A percentile compares a stretch with the other conserved stretches of the same genome.
phyloP scores from a whole-genome alignment of 2,329 filamentous ascomycete species.

The Cladophialophora yegresii region DNA sequence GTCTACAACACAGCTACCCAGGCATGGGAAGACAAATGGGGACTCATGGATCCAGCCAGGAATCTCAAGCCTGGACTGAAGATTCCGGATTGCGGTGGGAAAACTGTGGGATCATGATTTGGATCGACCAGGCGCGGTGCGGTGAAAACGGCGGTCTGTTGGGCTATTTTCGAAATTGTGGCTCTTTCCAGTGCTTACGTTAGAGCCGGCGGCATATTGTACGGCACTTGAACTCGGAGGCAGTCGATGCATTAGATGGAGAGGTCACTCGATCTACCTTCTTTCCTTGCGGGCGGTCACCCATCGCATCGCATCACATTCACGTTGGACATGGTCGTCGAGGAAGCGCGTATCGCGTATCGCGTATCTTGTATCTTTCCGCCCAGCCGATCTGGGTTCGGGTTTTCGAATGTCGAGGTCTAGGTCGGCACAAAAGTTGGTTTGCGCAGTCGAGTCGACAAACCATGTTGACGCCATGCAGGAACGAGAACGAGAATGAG shows the following conservation, averaged over 20 bases:
- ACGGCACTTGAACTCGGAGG: neutral
- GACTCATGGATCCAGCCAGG: slow-evolving; percentile 80
- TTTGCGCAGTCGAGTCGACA: neutral
- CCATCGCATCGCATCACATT: neutral
- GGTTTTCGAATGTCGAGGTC: neutral
- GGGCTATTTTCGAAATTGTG: neutral
- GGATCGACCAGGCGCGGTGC: neutral
- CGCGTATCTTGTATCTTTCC: neutral
- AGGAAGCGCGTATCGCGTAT: neutral
- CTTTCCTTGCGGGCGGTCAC: neutral
- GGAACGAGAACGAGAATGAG: neutral
- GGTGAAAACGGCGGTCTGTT: neutral
- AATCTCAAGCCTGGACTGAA: slow-evolving; percentile 80
- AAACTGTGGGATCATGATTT: slow-evolving; percentile 54
- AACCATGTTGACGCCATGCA: neutral
- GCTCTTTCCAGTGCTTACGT: neutral
- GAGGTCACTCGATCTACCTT: neutral
- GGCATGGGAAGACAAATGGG: slow-evolving; percentile 95
- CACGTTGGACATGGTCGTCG: neutral
- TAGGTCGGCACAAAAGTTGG: neutral
- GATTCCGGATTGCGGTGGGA: slow-evolving; percentile 83
- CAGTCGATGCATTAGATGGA: neutral
- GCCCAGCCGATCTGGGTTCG: neutral
- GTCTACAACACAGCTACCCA: slow-evolving; percentile 67
- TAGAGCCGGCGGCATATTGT: neutral